Conservation (phyloP, 1,284 basidiomycete genomes). For the Rhodotorula mucilaginosa region DNA sequence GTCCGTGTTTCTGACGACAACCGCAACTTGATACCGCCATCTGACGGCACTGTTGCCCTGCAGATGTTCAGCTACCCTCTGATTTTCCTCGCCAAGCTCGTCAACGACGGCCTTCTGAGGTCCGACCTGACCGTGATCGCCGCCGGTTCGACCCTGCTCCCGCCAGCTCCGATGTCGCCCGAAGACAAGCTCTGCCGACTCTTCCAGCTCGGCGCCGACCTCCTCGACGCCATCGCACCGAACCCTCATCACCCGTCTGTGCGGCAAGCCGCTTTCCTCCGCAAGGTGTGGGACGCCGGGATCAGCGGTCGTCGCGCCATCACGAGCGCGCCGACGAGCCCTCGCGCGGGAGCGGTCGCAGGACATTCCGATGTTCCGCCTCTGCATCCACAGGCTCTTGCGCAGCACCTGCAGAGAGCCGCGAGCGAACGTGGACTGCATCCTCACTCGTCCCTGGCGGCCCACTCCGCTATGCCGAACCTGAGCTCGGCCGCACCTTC, state of each 20-base stretch:
- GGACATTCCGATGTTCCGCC: neutral
- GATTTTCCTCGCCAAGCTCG: constrained; percentile 38
- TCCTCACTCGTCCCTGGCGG: neutral
- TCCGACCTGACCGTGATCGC: constrained; percentile 30
- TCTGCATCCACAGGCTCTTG: neutral
- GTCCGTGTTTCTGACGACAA: neutral
- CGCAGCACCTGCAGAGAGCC: neutral
- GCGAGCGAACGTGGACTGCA: neutral
- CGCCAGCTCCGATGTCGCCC: constrained; percentile 18
- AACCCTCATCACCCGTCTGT: constrained; percentile 28
- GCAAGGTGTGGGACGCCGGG: constrained; percentile 35
- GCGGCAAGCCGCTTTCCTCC: constrained; percentile 39
- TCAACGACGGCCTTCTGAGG: constrained; percentile 36
- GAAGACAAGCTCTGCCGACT: constrained; percentile 39
- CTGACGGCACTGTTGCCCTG: neutral
- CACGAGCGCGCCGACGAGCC: constrained; percentile 30
- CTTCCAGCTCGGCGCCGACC: constrained; percentile 37
- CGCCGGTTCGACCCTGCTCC: constrained; percentile 10
- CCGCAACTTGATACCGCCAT: neutral
- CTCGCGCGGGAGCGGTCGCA: neutral
- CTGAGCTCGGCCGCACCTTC: neutral
- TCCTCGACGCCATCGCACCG: constrained; percentile 38
- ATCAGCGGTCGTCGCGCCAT: constrained; percentile 26
- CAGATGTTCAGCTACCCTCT: constrained; percentile 37
- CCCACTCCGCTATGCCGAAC: neutral